Conservation (phyloP, 345 rosid species). For the Durio zibethinus region DNA sequence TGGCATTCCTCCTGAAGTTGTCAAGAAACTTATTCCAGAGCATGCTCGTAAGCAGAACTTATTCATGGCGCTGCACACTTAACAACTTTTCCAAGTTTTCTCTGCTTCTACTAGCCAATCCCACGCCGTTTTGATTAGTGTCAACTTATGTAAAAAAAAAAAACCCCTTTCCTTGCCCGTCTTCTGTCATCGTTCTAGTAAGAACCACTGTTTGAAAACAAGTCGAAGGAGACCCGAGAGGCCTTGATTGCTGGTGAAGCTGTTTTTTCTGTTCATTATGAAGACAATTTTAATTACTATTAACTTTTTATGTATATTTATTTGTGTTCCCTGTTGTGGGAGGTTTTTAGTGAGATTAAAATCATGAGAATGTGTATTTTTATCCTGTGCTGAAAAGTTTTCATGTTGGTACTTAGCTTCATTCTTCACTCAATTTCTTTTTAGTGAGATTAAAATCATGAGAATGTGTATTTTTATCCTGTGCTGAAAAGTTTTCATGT, state of each 20-base stretch:
- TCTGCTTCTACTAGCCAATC: neutral
- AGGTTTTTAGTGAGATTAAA: neutral
- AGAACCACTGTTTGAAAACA: neutral
- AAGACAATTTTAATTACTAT: neutral
- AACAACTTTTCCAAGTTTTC: conserved; percentile 16
- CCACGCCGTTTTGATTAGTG: conserved; percentile 1
- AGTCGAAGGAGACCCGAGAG: neutral
- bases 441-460: neutral
- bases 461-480: neutral
- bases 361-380: neutral
- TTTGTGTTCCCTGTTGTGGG: conserved; percentile 9
- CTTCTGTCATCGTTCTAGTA: neutral
- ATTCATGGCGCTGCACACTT: conserved; percentile 80
- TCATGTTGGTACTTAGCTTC: neutral
- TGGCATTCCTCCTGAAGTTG: conserved; percentile 53
- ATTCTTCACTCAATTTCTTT: neutral
- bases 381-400: neutral
- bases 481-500: neutral
- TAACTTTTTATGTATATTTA: conserved; percentile 7
- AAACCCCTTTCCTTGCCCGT: neutral
- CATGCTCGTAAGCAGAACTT: conserved; percentile 81
- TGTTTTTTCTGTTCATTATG: neutral
- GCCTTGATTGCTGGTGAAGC: conserved; percentile 4
- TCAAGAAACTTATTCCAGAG: conserved; percentile 69
- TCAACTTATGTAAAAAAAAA: conserved; percentile 1